Percentiles rank a stretch among this genome's conserved stretches.
These are phyloP conservation scores for Isabelozyma heimii DNA, from an alignment of 805 yeast species.

Conservation along the genomic window DNA sequence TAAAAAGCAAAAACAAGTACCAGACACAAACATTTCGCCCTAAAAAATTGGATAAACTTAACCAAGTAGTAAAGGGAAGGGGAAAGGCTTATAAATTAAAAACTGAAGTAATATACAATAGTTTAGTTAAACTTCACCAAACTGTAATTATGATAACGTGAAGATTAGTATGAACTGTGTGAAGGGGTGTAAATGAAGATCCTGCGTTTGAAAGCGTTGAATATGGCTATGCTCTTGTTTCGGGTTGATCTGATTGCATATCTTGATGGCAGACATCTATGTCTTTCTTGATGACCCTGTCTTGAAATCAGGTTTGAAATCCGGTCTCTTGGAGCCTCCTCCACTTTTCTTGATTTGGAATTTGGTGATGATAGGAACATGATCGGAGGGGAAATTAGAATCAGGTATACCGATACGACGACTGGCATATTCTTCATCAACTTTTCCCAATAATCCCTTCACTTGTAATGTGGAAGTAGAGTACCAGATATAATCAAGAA, in stretches of 20 bases:
- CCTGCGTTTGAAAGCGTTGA: too few relatives aligned
- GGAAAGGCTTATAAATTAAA: neutral
- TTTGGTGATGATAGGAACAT: conserved; percentile 79
- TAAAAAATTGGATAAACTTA: neutral
- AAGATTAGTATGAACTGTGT: neutral
- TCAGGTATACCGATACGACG: conserved; percentile 91
- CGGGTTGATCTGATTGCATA: too few relatives aligned
- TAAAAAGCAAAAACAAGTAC: neutral
- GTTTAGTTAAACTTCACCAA: neutral
- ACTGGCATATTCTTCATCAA: conserved; percentile 73
- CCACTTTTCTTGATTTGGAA: conserved; percentile 63
- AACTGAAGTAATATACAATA: neutral
- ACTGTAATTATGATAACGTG: neutral
- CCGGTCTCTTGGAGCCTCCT: conserved; percentile 29
- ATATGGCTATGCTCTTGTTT: too few relatives aligned
- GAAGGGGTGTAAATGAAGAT: neutral
- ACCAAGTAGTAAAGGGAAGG: neutral
- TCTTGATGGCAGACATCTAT: conserved; percentile 7
- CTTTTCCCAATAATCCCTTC: conserved; percentile 79
- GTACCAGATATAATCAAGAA: conserved; percentile 95
- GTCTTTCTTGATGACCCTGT: conserved; percentile 41
- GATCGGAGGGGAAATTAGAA: conserved; percentile 92
- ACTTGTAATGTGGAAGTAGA: conserved; percentile 79
- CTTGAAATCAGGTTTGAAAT: conserved; percentile 45
- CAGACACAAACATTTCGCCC: neutral